Evolutionary conservation across 805 yeast genomes (phyloP), one percentile per base, ranked within the genome.

Genomic region (Yamadazyma laniorum): DNA sequence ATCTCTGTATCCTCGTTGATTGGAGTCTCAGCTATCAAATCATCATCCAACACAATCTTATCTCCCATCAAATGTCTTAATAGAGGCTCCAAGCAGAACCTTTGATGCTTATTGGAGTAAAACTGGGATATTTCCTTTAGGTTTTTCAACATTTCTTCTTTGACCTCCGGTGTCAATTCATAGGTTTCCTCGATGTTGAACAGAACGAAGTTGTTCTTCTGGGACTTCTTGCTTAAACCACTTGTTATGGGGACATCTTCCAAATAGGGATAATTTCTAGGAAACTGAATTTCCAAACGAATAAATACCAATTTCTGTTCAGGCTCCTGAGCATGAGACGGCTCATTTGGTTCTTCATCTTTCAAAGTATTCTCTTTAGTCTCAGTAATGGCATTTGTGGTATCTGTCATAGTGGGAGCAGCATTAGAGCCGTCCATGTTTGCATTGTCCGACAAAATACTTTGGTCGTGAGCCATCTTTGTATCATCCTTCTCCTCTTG

Each of bases 11-110:
- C 65, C 6, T 47, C 55, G 43, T 52, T 58, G 12, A 50, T 53
- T 3, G 48, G 49, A 6, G 42, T 38, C 5, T 45, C 40, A 9
- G 51, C 40, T 58, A 65, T 56, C 19, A 55, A 34, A 1, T 55
- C 50, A 25, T 70, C 75, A 18, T 59, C 58, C 25, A 70, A 47
- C 8, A 73, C 73, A 6, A 83, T 67, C 37, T 77, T 75, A 47
- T 88, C 97, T 3, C 99, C 99, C 66, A 89, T 66, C 2, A 93
- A 63, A 51, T 69, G 84, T 30, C 96, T 57, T 39, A 91, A 58
- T 49, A 90, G 79, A 1, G 85, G 82, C 53, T 93, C 98, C 15
- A 93, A 64, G 46, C 96, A 87, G 45, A 79, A 86, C 43, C 69
- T 67, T 21, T 78, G 76, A 37, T 65, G 59, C 25, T 72, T 67